Conservation (phyloP, 805 yeast genomes). For the Kuraishia molischiana region DNA sequence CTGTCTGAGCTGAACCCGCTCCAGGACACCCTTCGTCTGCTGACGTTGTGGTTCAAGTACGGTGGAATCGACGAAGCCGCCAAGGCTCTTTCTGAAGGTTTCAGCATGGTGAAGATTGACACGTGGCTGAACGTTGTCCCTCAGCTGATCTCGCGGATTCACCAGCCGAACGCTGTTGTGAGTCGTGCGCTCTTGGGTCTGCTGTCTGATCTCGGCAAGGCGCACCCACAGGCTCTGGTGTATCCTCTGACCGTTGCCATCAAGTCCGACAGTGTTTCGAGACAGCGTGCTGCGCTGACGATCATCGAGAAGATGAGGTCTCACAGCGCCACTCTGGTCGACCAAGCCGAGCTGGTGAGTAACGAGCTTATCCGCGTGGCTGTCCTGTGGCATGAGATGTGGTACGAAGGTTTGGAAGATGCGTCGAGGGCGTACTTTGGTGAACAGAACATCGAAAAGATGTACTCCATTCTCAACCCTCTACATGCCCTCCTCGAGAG, state of each 20-base stretch:
- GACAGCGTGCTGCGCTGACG: conserved; percentile 86
- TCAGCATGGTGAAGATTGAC: conserved; percentile 78
- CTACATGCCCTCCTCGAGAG: conserved; percentile 73
- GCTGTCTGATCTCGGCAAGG: conserved; percentile 80
- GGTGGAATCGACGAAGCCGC: conserved; percentile 93
- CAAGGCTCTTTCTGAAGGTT: conserved; percentile 83
- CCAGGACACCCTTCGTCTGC: conserved; percentile 83
- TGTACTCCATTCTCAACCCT: conserved; percentile 88
- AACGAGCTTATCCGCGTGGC: conserved; percentile 90
- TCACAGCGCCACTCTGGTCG: conserved; percentile 77
- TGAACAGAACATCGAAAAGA: conserved; percentile 88
- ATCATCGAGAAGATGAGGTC: conserved; percentile 88
- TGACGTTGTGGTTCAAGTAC: conserved; percentile 92
- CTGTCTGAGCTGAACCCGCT: conserved; percentile 78
- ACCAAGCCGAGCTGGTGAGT: conserved; percentile 91
- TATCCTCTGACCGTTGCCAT: conserved; percentile 95
- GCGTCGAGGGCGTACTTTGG: conserved; percentile 91
- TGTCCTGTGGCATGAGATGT: conserved; percentile 93
- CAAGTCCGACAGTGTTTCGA: conserved; percentile 80
- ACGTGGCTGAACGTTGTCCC: conserved; percentile 96
- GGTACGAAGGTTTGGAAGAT: conserved; percentile 97
- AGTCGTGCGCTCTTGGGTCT: conserved; percentile 71
- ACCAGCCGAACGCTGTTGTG: conserved; percentile 85
- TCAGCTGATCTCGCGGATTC: conserved; percentile 91
- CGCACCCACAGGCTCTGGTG: conserved; percentile 95